Conservation (phyloP, 371 early-diverging fungal species). For the Syncephalastrum racemosum region DNA sequence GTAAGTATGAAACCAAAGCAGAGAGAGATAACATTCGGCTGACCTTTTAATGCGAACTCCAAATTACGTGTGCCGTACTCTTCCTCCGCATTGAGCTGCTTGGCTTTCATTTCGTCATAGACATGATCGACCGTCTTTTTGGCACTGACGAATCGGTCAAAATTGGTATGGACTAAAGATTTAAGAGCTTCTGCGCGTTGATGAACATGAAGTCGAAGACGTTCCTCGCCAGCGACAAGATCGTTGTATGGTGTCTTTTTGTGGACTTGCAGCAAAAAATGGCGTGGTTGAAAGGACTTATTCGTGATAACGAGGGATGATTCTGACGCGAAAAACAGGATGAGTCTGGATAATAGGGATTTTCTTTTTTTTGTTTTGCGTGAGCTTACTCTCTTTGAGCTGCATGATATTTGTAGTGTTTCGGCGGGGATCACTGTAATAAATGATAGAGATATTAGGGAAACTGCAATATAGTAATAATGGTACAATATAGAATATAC, state of each 20-base stretch:
- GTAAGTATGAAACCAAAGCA: background rate
- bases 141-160: constrained; percentile 95
- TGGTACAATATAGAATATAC: constrained; percentile 22
- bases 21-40: background rate
- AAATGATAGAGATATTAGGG: background rate
- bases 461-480: too few relatives aligned
- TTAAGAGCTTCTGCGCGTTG: constrained; percentile 86
- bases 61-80: constrained; percentile 75
- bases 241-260: constrained; percentile 80
- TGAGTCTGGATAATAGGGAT: too few relatives aligned
- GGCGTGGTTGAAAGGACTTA: constrained; percentile 78
- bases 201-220: constrained; percentile 71
- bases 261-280: constrained; percentile 85
- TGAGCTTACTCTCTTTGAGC: constrained; percentile 46
- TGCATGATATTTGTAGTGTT: constrained; percentile 34
- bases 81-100: constrained; percentile 74
- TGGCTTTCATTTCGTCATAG: constrained; percentile 86
- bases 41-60: constrained; percentile 38
- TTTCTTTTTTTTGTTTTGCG: background rate
- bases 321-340: constrained; percentile 21
- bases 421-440: constrained; percentile 26
- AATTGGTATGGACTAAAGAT: constrained; percentile 88
- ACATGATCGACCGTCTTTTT: constrained; percentile 94
- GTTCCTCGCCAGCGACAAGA: constrained; percentile 70
- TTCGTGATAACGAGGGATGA: constrained; percentile 50